Evolutionary conservation across 228 moss, liverwort and hornwort species (phyloP).

Genomic region (Sphagnum magellanicum): DNA sequence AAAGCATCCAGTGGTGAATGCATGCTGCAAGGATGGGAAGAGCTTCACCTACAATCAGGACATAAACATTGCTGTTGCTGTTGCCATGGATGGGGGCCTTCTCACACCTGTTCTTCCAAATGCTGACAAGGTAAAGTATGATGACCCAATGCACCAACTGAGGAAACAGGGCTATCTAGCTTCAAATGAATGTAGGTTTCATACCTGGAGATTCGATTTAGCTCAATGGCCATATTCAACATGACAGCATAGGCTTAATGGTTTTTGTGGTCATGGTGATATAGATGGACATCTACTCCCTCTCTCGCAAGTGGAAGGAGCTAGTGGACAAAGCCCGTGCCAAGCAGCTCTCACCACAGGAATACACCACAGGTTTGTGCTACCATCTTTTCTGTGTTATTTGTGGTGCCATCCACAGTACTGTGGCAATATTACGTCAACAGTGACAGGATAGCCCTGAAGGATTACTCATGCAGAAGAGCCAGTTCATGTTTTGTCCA

Average conservation of each 20-base stretch:
- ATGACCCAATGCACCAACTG: neutral
- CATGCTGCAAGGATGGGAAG: conserved; percentile 92
- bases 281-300: conserved; percentile 87
- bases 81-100: conserved; percentile 95
- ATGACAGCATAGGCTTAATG: neutral
- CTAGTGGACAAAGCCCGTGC: conserved; percentile 91
- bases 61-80: conserved; percentile 90
- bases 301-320: conserved; percentile 89
- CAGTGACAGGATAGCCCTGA: no score
- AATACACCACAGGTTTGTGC: conserved; percentile 75
- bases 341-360: conserved; percentile 81
- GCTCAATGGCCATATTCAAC: neutral
- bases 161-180: no score
- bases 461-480: no score
- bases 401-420: no score
- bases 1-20: conserved; percentile 90
- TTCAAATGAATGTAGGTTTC: no score
- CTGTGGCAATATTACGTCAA: no score
- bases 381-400: neutral
- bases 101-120: conserved; percentile 87
- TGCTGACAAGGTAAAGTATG: conserved; percentile 69
- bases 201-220: no score
- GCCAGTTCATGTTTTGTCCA: no score
- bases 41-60: conserved; percentile 86
- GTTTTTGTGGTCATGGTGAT: neutral